A percentile compares a stretch with the other conserved stretches of the same genome.
Conservation (phyloP, 192 early-diverging fungal genomes). For the Umbelopsis sp. region DNA sequence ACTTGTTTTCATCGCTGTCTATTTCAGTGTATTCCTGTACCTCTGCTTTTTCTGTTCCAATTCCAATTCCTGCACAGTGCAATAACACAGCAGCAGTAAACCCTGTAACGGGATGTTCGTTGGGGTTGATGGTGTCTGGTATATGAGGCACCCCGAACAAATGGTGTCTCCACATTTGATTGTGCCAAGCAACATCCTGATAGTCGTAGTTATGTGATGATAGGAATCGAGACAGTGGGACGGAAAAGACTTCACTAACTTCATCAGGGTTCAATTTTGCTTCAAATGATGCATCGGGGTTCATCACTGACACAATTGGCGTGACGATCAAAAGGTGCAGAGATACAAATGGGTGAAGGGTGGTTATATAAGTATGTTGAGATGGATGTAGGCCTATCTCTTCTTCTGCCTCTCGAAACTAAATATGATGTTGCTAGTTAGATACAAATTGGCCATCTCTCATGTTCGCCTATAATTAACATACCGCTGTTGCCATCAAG, state of each 20-base stretch:
- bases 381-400: slow-evolving; percentile 5
- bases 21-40: not conserved
- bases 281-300: slow-evolving; percentile 1
- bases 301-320: slow-evolving; percentile 7
- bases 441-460: not conserved
- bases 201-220: slow-evolving; percentile 1
- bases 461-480: not conserved
- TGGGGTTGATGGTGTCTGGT: not conserved
- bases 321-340: not conserved
- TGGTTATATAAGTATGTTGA: slow-evolving; percentile 1
- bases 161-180: slow-evolving; percentile 1
- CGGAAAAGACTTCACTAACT: not conserved
- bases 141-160: slow-evolving; percentile 4
- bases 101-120: slow-evolving; percentile 1
- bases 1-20: not conserved
- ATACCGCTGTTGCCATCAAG: slow-evolving; percentile 10
- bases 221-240: slow-evolving; percentile 7
- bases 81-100: slow-evolving; percentile 4
- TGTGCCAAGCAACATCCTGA: not conserved
- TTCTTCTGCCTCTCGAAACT: slow-evolving; percentile 15
- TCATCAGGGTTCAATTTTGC: slow-evolving; percentile 1
- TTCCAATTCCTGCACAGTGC: not conserved
- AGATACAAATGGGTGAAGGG: slow-evolving; percentile 10
- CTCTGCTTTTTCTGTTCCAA: not conserved
- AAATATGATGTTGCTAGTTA: not conserved